Base-by-base conservation (phyloP, 1,139 yeast species). In the Candida frijolesensis region DNA sequence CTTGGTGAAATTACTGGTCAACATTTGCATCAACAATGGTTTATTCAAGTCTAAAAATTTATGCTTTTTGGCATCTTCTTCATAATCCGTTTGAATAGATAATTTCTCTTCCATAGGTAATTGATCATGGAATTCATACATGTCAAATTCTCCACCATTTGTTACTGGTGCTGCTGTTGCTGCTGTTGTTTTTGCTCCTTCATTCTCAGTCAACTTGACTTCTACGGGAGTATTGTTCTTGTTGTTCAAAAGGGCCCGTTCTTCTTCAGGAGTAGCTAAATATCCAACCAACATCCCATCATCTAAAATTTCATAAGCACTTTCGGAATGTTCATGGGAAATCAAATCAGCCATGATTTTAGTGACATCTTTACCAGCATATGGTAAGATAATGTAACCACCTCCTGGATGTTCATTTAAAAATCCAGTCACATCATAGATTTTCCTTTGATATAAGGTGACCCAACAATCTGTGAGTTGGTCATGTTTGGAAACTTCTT, bases 361-460 rank as follows among this genome's bases (percentile, higher is more conserved):
- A 11, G 97, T 88, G 55, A 91, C 76, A 65, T 94, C 98, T 64
- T 84, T 79, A 45, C 97, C 97, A 12, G 90, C 94, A 64, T 85
- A 83, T 3, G 89, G 92, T 50, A 79, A 60, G 52, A 94, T 81
- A 40, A 88, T 64, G 50, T 89, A 92, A 4, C 80, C 83, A 14
- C 97, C 97, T 50, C 89, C 97, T 0, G 97, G 97, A 66, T 91
- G 96, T 59, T 87, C 92, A 37, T 84, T 86, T 42, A 91, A 63
- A 60, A 91, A 94, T 7, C 71, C 79, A 0, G 94, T 85, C 45
- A 92, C 91, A 65, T 94, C 83, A 65, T 91, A 92, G 40, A 94
- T 84, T 61, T 89, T 89, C 61, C 97, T 78, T 54, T 70, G 60
- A 68, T 86, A 73, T 25, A 91, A 71, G 2, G 96, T 82, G 46